These are phyloP conservation scores for Suhomyces terraborum DNA, from an alignment of 1,139 yeast genomes.

Conservation along the genomic window DNA sequence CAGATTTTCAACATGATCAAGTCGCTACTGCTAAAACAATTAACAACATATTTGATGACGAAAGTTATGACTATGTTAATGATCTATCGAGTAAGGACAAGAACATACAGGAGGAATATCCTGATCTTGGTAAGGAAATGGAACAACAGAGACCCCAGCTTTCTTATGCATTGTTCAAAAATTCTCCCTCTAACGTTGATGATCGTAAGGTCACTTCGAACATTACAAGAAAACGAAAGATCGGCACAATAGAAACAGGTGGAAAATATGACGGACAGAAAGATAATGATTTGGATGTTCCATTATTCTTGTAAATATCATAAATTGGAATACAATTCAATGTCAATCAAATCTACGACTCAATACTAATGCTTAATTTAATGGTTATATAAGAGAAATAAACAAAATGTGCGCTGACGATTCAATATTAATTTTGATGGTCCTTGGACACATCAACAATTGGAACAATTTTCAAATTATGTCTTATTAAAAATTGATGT, in stretches of 20 bases:
- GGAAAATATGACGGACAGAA: slow-evolving; percentile 21
- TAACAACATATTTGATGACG: slow-evolving; percentile 29
- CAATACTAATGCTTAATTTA: slow-evolving; percentile 5
- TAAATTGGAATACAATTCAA: background rate
- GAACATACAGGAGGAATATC: slow-evolving; percentile 16
- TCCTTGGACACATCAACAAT: background rate
- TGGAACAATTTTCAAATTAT: background rate
- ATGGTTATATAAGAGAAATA: slow-evolving; percentile 9
- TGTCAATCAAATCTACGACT: background rate
- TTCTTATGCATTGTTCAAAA: slow-evolving; percentile 21
- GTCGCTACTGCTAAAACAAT: slow-evolving; percentile 11
- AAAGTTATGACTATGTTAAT: slow-evolving; percentile 25
- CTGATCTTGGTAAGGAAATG: slow-evolving; percentile 15
- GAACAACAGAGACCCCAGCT: slow-evolving; percentile 15
- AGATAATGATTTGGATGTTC: slow-evolving; percentile 45
- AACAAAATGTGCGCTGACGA: slow-evolving; percentile 5
- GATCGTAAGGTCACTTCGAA: background rate
- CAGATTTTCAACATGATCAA: slow-evolving; percentile 12
- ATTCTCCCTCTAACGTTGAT: background rate
- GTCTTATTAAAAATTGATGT: background rate
- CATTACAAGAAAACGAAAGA: slow-evolving; percentile 1
- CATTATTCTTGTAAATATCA: slow-evolving; percentile 33
- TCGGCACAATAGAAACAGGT: background rate
- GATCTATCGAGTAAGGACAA: slow-evolving; percentile 16
- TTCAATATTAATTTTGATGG: slow-evolving; percentile 1